Evolutionary conservation across 208 protist species (phyloP).

Genomic region (Wallacemonas sp.): DNA sequence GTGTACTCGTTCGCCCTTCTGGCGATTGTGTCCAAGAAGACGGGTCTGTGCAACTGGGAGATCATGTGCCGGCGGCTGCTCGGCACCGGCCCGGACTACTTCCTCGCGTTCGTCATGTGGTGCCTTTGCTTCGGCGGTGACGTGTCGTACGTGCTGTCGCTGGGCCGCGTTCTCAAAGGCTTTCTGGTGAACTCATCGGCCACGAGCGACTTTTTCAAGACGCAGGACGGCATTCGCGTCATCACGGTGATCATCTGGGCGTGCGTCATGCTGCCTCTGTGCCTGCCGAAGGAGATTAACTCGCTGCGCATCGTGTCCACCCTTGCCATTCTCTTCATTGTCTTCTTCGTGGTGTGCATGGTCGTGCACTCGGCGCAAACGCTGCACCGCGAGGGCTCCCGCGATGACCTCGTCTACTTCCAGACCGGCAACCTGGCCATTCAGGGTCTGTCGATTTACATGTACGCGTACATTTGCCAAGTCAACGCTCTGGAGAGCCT

Average conservation of each 20-base stretch:
- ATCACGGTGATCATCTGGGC: slow-evolving; percentile 66
- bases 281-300: slow-evolving; percentile 83
- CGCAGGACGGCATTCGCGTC: slow-evolving; percentile 24
- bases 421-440: slow-evolving; percentile 46
- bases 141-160: slow-evolving; percentile 62
- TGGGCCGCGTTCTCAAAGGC: slow-evolving; percentile 43
- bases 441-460: slow-evolving; percentile 42
- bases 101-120: slow-evolving; percentile 56
- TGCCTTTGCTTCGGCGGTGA: slow-evolving; percentile 59
- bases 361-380: slow-evolving; percentile 52
- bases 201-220: slow-evolving; percentile 23
- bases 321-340: slow-evolving; percentile 63
- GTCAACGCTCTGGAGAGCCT: slow-evolving; percentile 61
- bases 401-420: slow-evolving; percentile 40
- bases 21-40: slow-evolving; percentile 38
- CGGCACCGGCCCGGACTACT: slow-evolving; percentile 40
- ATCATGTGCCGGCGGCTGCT: slow-evolving; percentile 43
- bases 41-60: slow-evolving; percentile 57
- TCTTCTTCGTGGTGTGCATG: slow-evolving; percentile 78
- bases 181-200: slow-evolving; percentile 28
- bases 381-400: slow-evolving; percentile 5
- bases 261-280: slow-evolving; percentile 74
- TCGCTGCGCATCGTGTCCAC: slow-evolving; percentile 74
- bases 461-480: slow-evolving; percentile 67
- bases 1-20: slow-evolving; percentile 74